Percentiles rank a stretch among this genome's conserved stretches.
phyloP scores from a whole-genome alignment of 352 stramenopile genomes.

The Peronosclerospora sorghi region DNA sequence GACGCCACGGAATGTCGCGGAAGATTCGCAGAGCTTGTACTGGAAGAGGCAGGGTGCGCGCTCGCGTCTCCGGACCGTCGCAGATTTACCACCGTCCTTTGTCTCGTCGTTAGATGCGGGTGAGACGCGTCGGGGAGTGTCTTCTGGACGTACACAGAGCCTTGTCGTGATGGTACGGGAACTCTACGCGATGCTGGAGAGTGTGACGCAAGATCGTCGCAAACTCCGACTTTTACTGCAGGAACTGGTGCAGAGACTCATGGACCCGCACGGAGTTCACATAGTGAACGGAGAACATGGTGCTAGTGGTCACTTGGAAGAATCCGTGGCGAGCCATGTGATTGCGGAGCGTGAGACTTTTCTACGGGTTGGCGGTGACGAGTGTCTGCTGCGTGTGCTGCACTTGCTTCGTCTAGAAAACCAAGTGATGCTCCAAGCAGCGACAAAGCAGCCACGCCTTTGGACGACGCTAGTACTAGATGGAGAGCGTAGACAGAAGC shows the following conservation, averaged over 20 bases:
- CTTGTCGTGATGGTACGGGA: constrained; percentile 51
- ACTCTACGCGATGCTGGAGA: constrained; percentile 52
- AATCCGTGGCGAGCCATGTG: constrained; percentile 26
- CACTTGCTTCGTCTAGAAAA: constrained; percentile 54
- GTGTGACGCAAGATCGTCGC: constrained; percentile 34
- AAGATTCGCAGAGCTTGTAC: constrained; percentile 16
- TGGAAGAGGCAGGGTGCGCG: constrained; percentile 30
- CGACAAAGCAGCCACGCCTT: constrained; percentile 4
- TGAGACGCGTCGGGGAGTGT: constrained; percentile 28
- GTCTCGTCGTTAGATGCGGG: constrained; percentile 32
- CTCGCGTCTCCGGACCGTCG: constrained; percentile 34
- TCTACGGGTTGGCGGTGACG: constrained; percentile 55
- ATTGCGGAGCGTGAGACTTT: constrained; percentile 52
- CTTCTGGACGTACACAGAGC: constrained; percentile 35
- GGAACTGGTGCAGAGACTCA: constrained; percentile 57
- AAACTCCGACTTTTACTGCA: constrained; percentile 49
- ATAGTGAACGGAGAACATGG: constrained; percentile 5
- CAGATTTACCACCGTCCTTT: constrained; percentile 40
- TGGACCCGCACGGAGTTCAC: constrained; percentile 55
- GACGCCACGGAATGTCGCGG: neutral
- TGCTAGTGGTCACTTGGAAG: constrained; percentile 4
- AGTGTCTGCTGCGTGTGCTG: constrained; percentile 64
- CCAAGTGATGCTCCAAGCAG: constrained; percentile 9
- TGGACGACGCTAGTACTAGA: constrained; percentile 30
- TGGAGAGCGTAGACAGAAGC: constrained; percentile 14